Percentiles rank a stretch among this genome's conserved stretches.
phyloP scores from a whole-genome alignment of 23 red algal genomes.

The Agarophyton chilense region DNA sequence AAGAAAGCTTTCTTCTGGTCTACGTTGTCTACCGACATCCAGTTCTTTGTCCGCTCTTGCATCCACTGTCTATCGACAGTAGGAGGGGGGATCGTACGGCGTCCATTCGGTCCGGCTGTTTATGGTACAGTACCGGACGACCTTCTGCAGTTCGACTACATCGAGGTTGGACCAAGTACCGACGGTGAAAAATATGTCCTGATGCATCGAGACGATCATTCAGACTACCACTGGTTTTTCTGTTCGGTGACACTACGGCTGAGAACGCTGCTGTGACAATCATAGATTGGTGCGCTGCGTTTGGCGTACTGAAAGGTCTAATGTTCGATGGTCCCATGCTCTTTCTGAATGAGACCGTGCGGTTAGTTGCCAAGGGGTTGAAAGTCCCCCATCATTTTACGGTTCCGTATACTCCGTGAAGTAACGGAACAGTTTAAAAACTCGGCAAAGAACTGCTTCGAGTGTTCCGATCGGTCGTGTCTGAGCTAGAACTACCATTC shows the following conservation, averaged over 20 bases:
- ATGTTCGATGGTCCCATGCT: slow-evolving; percentile 34
- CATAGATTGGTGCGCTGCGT: slow-evolving; percentile 27
- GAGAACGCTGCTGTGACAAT: slow-evolving; percentile 15
- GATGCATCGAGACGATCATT: slow-evolving; percentile 21
- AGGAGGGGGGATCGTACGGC: slow-evolving; percentile 32
- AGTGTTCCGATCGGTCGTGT: background rate
- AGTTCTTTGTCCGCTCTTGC: slow-evolving; percentile 32
- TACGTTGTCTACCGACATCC: background rate
- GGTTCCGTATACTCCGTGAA: slow-evolving; percentile 5
- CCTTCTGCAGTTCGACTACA: slow-evolving; percentile 54
- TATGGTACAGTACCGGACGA: slow-evolving; percentile 16
- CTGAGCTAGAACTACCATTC: background rate
- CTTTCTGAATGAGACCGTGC: slow-evolving; percentile 41
- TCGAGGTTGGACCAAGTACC: background rate
- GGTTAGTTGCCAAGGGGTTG: background rate
- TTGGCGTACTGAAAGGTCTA: slow-evolving; percentile 2
- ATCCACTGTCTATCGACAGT: slow-evolving; percentile 48
- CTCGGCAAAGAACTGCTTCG: slow-evolving; percentile 5
- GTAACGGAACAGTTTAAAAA: background rate
- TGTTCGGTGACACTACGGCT: slow-evolving; percentile 18
- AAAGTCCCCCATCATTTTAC: slow-evolving; percentile 41
- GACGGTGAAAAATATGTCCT: slow-evolving; percentile 1
- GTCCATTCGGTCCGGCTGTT: slow-evolving; percentile 26
- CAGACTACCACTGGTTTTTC: slow-evolving; percentile 39
- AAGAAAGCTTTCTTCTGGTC: slow-evolving; percentile 1